phyloP scores from a whole-genome alignment of 148 eudicot genomes.

The Pouteria glomerata region DNA sequence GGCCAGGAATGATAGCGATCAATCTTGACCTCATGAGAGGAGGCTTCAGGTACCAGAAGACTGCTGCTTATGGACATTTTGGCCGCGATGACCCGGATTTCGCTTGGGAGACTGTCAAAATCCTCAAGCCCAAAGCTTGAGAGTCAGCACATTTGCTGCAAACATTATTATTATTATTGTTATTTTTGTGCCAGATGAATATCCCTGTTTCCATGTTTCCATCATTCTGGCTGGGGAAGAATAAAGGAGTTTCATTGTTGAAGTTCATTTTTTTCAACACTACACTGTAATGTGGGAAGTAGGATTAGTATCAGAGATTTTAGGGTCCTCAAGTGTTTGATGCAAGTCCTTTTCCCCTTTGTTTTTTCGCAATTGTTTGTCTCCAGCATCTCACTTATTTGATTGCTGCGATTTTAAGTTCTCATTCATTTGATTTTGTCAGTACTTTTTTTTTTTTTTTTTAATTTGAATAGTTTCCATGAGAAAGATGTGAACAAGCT shows the following conservation, averaged over 20 bases:
- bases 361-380: not conserved
- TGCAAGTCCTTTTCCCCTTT: not conserved
- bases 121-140: constrained; percentile 42
- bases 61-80: constrained; percentile 52
- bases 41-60: constrained; percentile 48
- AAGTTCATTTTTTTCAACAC: not conserved
- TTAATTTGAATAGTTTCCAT: not conserved
- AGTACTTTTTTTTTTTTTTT: no score
- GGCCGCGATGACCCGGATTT: constrained; percentile 50
- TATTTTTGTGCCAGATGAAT: not conserved
- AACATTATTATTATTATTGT: not conserved
- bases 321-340: not conserved
- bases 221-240: constrained; percentile 3
- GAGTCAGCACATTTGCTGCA: constrained; percentile 10
- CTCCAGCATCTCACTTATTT: not conserved
- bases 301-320: not conserved
- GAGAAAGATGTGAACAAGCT: not conserved
- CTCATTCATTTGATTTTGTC: not conserved
- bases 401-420: not conserved
- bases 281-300: not conserved
- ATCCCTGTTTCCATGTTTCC: not conserved
- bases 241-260: constrained; percentile 9
- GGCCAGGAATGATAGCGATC: constrained; percentile 54
- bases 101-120: constrained; percentile 51
- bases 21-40: constrained; percentile 45